Percentiles rank a stretch among this genome's conserved stretches.
These are phyloP conservation scores for Oryza australiensis DNA, from an alignment of 176 grass and related monocot species.

Conservation along the genomic window DNA sequence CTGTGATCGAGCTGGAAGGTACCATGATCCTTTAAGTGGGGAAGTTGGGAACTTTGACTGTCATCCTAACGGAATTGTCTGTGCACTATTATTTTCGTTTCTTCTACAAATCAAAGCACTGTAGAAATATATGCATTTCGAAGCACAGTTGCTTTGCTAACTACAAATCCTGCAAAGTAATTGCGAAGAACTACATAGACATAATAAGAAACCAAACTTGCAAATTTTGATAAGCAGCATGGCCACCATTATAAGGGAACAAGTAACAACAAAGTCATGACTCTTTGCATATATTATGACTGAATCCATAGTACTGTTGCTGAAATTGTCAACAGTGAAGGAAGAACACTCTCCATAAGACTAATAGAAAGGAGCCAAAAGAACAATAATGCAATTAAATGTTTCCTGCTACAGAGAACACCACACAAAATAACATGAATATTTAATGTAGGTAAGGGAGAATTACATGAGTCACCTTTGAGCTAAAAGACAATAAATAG, in stretches of 20 bases:
- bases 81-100: not conserved
- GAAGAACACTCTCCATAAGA: not conserved
- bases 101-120: not conserved
- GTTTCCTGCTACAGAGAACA: not conserved
- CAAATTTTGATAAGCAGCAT: not conserved
- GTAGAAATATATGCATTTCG: not conserved
- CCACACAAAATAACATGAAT: not conserved
- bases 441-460: not conserved
- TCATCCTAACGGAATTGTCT: not conserved
- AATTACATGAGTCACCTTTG: not conserved
- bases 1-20: not conserved
- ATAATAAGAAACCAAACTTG: not conserved
- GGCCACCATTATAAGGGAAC: not conserved
- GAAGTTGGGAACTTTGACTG: not conserved
- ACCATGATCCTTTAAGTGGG: not conserved
- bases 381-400: conserved; percentile 4
- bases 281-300: not conserved
- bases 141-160: conserved; percentile 3
- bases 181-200: not conserved
- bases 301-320: not conserved
- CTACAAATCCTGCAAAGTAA: not conserved
- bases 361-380: conserved; percentile 15
- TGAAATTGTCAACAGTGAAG: not conserved
- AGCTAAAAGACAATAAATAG: conserved; percentile 13
- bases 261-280: not conserved